Evolutionary conservation across 441 rosid genomes (phyloP).

Genomic region (Gossypium laxum): DNA sequence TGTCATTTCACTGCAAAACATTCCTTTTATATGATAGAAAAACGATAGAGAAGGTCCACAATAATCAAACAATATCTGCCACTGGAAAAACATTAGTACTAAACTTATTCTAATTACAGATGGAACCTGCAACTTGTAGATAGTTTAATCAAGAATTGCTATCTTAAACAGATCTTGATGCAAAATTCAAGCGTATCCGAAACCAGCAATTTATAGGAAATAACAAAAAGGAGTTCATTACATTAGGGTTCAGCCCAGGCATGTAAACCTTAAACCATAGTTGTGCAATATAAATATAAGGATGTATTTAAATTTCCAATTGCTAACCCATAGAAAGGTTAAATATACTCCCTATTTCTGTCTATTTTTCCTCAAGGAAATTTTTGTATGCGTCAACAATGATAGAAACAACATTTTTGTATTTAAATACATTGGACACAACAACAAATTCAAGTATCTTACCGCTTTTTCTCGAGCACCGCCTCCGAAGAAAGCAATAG

Average conservation of each 20-base stretch:
- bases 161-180: no score
- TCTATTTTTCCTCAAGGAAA: neutral
- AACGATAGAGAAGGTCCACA: neutral
- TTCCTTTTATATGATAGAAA: neutral
- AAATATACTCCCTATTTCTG: neutral
- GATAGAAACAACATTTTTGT: no score
- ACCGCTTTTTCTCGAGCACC: constrained; percentile 96
- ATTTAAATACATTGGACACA: neutral
- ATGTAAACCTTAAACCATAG: no score
- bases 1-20: neutral
- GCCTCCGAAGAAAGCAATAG: constrained; percentile 98
- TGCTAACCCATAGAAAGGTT: neutral
- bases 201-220: no score
- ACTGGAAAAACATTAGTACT: neutral
- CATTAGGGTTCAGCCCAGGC: no score
- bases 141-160: no score
- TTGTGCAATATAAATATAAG: no score
- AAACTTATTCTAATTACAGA: neutral
- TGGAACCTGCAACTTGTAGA: no score
- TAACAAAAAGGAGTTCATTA: no score
- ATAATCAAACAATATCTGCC: neutral
- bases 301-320: neutral
- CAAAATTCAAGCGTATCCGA: no score
- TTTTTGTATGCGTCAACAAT: neutral
- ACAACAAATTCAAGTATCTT: constrained; percentile 30